Evolutionary conservation across 2,329 filamentous ascomycete genomes (phyloP).

Genomic region (Claviceps pazoutovae): DNA sequence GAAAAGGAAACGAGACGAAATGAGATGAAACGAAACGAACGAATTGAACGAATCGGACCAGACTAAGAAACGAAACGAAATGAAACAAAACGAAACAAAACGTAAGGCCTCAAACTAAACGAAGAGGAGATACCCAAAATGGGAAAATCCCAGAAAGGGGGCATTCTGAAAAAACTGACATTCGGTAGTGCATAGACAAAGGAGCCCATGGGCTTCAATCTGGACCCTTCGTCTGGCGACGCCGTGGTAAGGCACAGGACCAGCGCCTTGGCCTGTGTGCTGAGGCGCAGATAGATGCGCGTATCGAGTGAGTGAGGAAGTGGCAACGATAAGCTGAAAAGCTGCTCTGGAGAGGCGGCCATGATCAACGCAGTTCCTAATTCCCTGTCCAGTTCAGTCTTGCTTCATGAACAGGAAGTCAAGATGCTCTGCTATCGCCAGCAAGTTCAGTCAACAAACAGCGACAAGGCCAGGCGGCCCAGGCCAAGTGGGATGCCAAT

Average conservation of each 20-base stretch:
- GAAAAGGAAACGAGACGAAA: background rate
- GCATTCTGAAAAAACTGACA: conserved; percentile 34
- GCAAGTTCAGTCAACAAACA: background rate
- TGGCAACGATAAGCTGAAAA: conserved; percentile 35
- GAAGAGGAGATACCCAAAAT: background rate
- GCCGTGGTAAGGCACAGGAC: conserved; percentile 49
- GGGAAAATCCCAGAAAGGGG: conserved; percentile 20
- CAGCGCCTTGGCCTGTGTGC: conserved; percentile 41
- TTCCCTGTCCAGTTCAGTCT: background rate
- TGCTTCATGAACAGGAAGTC: background rate
- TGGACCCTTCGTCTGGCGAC: conserved; percentile 34
- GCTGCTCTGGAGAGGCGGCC: background rate
- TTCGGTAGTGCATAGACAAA: conserved; percentile 91
- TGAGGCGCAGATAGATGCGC: conserved; percentile 46
- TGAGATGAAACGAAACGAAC: background rate
- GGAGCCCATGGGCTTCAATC: conserved; percentile 55
- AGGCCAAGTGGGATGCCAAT: background rate
- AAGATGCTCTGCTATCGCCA: background rate
- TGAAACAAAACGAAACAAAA: background rate
- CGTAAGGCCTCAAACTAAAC: background rate
- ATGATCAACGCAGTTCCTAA: background rate
- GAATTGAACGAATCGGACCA: background rate
- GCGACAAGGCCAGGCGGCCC: background rate
- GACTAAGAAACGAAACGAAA: background rate
- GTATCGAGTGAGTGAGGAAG: conserved; percentile 47